Evolutionary conservation across 345 rosid genomes (phyloP).

Genomic region (Sapria himalayana): DNA sequence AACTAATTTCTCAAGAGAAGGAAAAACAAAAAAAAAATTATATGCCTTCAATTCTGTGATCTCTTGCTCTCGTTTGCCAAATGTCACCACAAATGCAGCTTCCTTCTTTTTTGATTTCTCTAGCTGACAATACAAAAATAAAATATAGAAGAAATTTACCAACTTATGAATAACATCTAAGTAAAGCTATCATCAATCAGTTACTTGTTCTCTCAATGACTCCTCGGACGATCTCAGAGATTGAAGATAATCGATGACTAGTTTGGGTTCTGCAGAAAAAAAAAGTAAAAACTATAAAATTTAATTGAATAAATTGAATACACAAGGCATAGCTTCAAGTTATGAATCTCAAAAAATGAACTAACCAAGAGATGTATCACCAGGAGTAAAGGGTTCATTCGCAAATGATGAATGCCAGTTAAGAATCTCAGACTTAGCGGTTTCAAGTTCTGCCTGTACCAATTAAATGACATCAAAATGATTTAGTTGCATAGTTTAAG

Average conservation of each 20-base stretch:
- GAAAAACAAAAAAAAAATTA: slow-evolving; percentile 1
- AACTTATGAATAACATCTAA: slow-evolving; percentile 6
- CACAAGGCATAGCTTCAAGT: not conserved
- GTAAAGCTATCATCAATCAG: slow-evolving; percentile 10
- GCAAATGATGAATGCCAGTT: slow-evolving; percentile 77
- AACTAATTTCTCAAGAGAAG: no score
- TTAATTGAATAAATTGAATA: not conserved
- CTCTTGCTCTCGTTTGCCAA: slow-evolving; percentile 88
- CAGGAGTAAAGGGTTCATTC: slow-evolving; percentile 43
- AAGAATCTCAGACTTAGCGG: slow-evolving; percentile 52
- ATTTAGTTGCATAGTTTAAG: no score
- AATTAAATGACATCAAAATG: slow-evolving; percentile 2
- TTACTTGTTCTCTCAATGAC: slow-evolving; percentile 67
- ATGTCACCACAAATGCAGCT: slow-evolving; percentile 89
- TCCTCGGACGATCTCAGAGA: slow-evolving; percentile 68
- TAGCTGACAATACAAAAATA: slow-evolving; percentile 31
- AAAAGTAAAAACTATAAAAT: slow-evolving; percentile 7
- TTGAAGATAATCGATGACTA: slow-evolving; percentile 54
- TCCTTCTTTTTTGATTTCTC: slow-evolving; percentile 92
- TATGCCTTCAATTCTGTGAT: slow-evolving; percentile 85
- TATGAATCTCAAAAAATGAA: slow-evolving; percentile 1
- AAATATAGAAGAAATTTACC: slow-evolving; percentile 8
- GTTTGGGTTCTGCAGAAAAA: slow-evolving; percentile 54
- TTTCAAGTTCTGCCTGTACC: slow-evolving; percentile 50
- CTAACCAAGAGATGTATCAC: slow-evolving; percentile 68